Conservation (phyloP, 2,329 filamentous ascomycete genomes). For the Dothideomycetes sp. region DNA sequence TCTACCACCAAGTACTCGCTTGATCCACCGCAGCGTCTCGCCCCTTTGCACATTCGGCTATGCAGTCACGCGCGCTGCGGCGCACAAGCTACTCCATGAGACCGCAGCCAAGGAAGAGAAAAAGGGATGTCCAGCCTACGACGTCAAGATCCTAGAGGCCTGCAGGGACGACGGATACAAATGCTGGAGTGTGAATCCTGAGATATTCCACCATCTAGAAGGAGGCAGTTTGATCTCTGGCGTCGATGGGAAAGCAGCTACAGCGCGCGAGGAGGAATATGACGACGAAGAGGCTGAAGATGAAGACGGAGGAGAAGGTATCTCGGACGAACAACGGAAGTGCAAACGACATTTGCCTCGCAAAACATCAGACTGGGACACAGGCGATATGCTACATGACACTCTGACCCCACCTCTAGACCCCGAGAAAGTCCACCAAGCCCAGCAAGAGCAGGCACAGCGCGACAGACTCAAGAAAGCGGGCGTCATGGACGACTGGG, state of each 20-base stretch:
- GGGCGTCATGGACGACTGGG: not conserved
- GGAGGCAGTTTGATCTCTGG: constrained; percentile 26
- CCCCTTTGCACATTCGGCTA: constrained; percentile 36
- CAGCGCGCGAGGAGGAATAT: not conserved
- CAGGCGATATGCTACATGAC: too few relatives aligned
- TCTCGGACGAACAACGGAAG: not conserved
- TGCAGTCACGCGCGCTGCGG: constrained; percentile 28
- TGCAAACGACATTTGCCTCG: too few relatives aligned
- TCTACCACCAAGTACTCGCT: constrained; percentile 24
- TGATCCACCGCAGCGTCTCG: constrained; percentile 30
- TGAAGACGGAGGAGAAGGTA: constrained; percentile 6
- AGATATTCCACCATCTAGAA: constrained; percentile 29
- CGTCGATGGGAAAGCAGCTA: constrained; percentile 13
- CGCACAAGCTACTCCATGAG: constrained; percentile 21
- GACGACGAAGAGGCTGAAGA: constrained; percentile 4
- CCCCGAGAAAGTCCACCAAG: too few relatives aligned
- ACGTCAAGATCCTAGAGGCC: constrained; percentile 27
- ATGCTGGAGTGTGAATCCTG: constrained; percentile 27
- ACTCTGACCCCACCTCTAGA: too few relatives aligned
- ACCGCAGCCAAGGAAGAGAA: constrained; percentile 21
- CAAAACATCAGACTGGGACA: too few relatives aligned
- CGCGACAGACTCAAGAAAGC: not conserved
- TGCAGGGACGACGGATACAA: constrained; percentile 24
- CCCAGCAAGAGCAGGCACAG: constrained; percentile 5
- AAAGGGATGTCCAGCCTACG: constrained; percentile 25